Evolutionary conservation across 768 basidiomycete genomes (phyloP).

Genomic region (Lactifluus hygrophoroides): DNA sequence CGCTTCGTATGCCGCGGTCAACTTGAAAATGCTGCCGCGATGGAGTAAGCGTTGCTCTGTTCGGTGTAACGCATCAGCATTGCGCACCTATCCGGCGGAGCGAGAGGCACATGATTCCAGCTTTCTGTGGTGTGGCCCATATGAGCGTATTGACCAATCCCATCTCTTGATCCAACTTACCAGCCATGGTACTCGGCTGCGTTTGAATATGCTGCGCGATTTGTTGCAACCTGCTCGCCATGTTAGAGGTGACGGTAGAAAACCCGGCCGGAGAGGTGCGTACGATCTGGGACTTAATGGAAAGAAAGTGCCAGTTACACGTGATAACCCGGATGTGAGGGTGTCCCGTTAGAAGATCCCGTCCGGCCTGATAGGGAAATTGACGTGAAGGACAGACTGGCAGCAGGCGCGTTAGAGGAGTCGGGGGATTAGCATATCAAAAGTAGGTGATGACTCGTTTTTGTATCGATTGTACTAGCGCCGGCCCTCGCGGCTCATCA

Average conservation of each 20-base stretch:
- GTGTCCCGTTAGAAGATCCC: neutral
- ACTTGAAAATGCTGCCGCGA: slow-evolving; percentile 68
- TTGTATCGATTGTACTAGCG: neutral
- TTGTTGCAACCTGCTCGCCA: slow-evolving; percentile 55
- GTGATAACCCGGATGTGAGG: neutral
- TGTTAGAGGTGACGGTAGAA: slow-evolving; percentile 23
- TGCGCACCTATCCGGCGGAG: slow-evolving; percentile 76
- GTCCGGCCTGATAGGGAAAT: neutral
- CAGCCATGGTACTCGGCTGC: slow-evolving; percentile 30
- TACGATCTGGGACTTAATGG: neutral
- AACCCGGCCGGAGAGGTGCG: neutral
- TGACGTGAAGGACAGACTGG: no score
- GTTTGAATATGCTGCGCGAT: slow-evolving; percentile 43
- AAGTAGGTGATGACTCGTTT: neutral
- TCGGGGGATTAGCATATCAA: neutral
- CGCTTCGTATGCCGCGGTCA: slow-evolving; percentile 82
- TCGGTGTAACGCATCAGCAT: neutral
- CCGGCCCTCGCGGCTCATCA: neutral
- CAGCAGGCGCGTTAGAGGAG: neutral
- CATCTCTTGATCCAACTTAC: slow-evolving; percentile 29
- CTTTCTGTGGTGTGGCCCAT: slow-evolving; percentile 45
- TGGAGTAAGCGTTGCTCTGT: slow-evolving; percentile 8
- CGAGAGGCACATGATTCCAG: slow-evolving; percentile 72
- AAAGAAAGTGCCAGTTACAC: neutral
- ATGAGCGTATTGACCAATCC: slow-evolving; percentile 9